These are phyloP conservation scores for Dictyostelium firmibasis DNA, from an alignment of 78 protist species.

Conservation along the genomic window DNA sequence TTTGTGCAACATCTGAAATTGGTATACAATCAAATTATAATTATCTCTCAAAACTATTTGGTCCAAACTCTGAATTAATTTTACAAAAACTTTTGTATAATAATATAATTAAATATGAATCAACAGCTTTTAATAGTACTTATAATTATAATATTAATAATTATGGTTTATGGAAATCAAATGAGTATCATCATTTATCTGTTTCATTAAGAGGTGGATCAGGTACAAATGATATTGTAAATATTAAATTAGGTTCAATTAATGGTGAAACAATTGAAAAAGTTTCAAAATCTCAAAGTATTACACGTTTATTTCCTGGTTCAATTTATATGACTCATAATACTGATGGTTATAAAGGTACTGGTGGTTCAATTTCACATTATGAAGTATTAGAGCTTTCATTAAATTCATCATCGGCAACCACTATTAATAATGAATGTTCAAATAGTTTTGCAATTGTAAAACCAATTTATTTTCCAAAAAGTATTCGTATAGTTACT, in stretches of 20 bases:
- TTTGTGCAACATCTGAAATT: conserved; percentile 58
- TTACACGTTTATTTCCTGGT: conserved; percentile 46
- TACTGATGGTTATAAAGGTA: neutral
- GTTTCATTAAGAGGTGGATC: conserved; percentile 51
- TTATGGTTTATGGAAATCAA: neutral
- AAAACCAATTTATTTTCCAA: neutral
- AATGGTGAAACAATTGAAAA: neutral
- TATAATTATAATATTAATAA: neutral
- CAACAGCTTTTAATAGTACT: neutral
- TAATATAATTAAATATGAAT: neutral
- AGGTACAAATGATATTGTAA: conserved; percentile 29
- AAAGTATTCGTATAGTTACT: neutral
- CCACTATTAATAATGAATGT: neutral
- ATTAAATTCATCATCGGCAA: neutral
- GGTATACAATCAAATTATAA: conserved; percentile 20
- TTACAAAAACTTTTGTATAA: neutral
- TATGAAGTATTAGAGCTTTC: conserved; percentile 5
- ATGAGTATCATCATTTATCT: neutral
- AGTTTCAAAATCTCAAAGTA: conserved; percentile 24
- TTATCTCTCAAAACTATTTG: neutral
- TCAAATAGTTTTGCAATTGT: conserved; percentile 7
- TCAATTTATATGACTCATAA: conserved; percentile 25
- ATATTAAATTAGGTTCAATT: neutral
- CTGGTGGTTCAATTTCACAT: neutral
- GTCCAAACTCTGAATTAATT: neutral